Percentiles rank a stretch among this genome's conserved stretches.
These are phyloP conservation scores for Guillardia theta DNA, from an alignment of 78 protist species.

Conservation along the genomic window DNA sequence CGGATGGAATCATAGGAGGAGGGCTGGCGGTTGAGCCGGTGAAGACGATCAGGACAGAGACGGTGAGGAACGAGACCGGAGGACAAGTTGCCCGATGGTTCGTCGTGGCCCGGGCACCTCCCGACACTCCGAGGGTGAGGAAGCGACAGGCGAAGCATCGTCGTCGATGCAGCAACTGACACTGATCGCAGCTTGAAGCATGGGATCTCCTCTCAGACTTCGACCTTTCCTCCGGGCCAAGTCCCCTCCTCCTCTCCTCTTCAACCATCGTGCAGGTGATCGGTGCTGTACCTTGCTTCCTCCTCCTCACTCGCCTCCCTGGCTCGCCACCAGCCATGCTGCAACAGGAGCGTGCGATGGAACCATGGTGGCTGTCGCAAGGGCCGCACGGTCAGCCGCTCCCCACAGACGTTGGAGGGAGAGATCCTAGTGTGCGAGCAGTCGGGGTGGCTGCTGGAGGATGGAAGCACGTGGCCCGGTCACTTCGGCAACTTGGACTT, in stretches of 20 bases:
- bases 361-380: neutral
- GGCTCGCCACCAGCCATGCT: neutral
- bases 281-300: too few species aligned
- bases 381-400: neutral
- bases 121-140: neutral
- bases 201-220: neutral
- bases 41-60: neutral
- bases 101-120: neutral
- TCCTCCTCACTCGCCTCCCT: neutral
- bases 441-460: neutral
- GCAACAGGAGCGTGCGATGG: neutral
- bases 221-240: neutral
- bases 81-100: neutral
- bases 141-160: neutral
- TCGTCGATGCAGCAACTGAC: neutral
- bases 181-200: neutral
- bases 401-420: neutral
- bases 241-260: neutral
- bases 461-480: neutral
- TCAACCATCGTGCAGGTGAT: neutral
- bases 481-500: neutral
- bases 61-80: neutral
- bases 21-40: too few species aligned
- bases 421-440: neutral
- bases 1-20: neutral